Base-by-base conservation (phyloP, 208 protist species). In the Herpetomonas muscarum region DNA sequence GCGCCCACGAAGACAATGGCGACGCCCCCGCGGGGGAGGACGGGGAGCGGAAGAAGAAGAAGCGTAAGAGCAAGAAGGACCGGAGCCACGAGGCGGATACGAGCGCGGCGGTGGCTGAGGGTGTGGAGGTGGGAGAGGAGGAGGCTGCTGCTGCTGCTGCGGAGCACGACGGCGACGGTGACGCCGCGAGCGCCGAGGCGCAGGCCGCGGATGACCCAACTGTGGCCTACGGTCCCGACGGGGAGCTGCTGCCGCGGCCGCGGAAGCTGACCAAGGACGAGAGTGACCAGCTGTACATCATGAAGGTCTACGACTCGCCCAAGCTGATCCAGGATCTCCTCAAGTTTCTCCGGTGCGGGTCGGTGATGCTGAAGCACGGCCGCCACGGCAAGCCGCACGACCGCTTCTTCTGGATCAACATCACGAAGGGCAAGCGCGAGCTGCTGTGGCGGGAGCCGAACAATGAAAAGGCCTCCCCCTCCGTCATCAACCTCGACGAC, bases 361-460 rank as follows among this genome's bases (percentile, higher is more conserved):
- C 76, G 22, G 56, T 88, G 17, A 87, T 96, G 82, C n/a, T 96
- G 26, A 97, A 97, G 66, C 90, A 96, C 68, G 90, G 93, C 56
- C 82, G 93, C 22, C 70, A 46, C 28, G 90, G 93, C 59, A 93
- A 93, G 55, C 93, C 93, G 29, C 93, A 97, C 55, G 44, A 53
- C 21, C 87, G 92, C 37, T 56, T 91, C 29, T 96, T 97, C 67
- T 96, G 87, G 81, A 72, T 97, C 15, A 76, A 70, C 30, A 79
- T 70, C 45, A 49, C 64, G 34, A 64, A 81, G 22, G 67, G 61
- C 0, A 53, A 61, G 25, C 66, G 69, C 32, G 76, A 90, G 61
- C 70, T 97, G 28, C 61, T 90, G 13, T 97, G 88, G 87, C 81
- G 65, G 44, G 85, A 82, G 26, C 87, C 82, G 1, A 55, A 79